Base-by-base conservation (phyloP, 2,329 filamentous ascomycete species). In the Diaporthe humulicola region DNA sequence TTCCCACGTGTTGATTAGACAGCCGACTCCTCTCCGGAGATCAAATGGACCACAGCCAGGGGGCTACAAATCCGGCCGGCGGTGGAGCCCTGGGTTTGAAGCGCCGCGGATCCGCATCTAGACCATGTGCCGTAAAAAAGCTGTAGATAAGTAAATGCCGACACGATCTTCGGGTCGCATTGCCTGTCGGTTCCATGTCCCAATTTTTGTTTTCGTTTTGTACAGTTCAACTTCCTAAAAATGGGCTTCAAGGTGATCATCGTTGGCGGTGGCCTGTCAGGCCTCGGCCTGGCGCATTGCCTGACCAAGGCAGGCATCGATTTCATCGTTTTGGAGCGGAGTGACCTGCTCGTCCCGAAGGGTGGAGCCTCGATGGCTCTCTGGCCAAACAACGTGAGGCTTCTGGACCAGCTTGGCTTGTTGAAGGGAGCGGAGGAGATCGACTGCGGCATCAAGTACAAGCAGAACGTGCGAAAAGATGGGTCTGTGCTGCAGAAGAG, bases 231-330 rank as follows among this genome's bases (percentile, higher is more conserved):
- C 48, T 25, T n/a, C 25, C 15, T 30, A 33, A 64, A 60, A 6
- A 76, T 76, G 74, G 74, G 72, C 25, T 77, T 77, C 67, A 76
- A 75, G 56, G 79, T 77, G 22, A 80, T 84, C 66, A 78, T 84
- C 48, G 71, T 83, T 36, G 82, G 82, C 56, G 79, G 79, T 25
- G 82, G 82, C 22, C 80, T 81, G 12, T 76, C 76, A 8, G 82
- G 82, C 1, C 67, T 83, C 3, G 77, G 77, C 8, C 77, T 81
- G 7, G 81, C 81, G 1, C 81, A 83, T 58, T 77, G 79, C 42
- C 78, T 84, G 3, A n/a, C 73, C 42, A 76, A 76, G 1, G 83
- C 82, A 1, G 81, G 80, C 5, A 80, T 82, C 50, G 77, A 79
- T 40, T 81, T 82, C 70, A 75, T 82, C 17, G 70, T 83, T 22